Evolutionary conservation across 176 grass and related monocot genomes (phyloP), one percentile per base, ranked within the genome.

Genomic region (Musa beccarii): DNA sequence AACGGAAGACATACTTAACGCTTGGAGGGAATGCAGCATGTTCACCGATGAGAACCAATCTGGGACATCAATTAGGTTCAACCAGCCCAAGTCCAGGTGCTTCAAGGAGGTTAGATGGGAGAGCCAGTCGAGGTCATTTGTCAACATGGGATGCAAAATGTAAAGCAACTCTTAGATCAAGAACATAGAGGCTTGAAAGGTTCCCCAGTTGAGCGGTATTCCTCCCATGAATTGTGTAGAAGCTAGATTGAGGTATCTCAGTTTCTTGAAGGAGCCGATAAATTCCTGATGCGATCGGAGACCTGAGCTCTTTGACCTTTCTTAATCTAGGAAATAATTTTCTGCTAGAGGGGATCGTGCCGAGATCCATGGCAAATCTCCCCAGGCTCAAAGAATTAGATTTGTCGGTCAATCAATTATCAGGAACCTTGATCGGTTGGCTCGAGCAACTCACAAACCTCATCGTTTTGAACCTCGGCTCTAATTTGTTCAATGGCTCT

Each of bases 401-500:
- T 68, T 51, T 86, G 3, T 0, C 0, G 14, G 0, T 0, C 0
- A 79, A 50, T 62, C 10, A 25, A 0, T 51, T 86, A 25, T 10
- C 16, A n/a, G n/a, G 84, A 0, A 69, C 25, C n/a, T 25, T 82
- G 12, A 59, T 66, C 12, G 8, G n/a, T 59, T 74, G 64, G 19
- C 1, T 75, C 10, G 63, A 54, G 21, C 34, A 66, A 1, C 11
- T 89, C 53, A 83, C 43, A 19, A 51, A 72, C 49, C 76, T 71
- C 22, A 52, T 0, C 2, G 16, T 0, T 23, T 77, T 89, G 9
- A 0, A 10, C 12, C 81, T 84, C 10, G 5, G 2, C 6, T 0
- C 5, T 0, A 89, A 89, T 28, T 56, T 9, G 2, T 63, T 84
- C 49, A 72, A 19, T 0, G 83, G 86, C 11, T 25, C 63, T 13